Evolutionary conservation across 2,329 filamentous ascomycete genomes (phyloP), one percentile per base, ranked within the genome.

Genomic region (Venturia aucupariae): DNA sequence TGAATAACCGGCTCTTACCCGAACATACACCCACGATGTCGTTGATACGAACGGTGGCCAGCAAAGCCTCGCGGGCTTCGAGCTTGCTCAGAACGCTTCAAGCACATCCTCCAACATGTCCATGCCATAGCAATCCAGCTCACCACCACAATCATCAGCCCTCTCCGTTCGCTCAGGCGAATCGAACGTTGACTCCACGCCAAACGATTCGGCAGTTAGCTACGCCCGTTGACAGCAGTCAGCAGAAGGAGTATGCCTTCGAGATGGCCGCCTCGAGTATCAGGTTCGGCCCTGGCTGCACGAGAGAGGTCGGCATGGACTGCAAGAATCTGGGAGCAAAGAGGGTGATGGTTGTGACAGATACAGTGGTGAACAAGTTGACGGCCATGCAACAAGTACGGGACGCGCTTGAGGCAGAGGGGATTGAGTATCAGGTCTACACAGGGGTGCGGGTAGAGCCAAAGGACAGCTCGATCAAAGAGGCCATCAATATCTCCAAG

Each of bases 231-330:
- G 87, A 91, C 71, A 77, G 82, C 10, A 82, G 84, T 2, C 84
- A 86, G 68, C 84, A 92, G 72, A 96, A 95, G 75, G 94, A 99
- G 75, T 99, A 99, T 78, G 94, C 94, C 17, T 99, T 99, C 73
- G 94, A 99, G 76, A 96, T 99, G 93, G 94, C 94, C 0, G 92
- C 94, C 1, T 96, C 90, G 0, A 90, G 89, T 35, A 97, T 99
- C 72, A 86, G 94, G 15, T 99, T 97, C 71, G 94, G 94, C 0
- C 90, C 91, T 0, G 94, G 94, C 6, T 90, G 89, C 65, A 99
- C 94, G 30, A 90, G 91, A 75, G 94, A 99, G 76, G 92, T 99
- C 24, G 94, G 94, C 68, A 97, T 97, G 94, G 94, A 99, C 76
- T 87, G 97, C 69, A 88, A 86, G 77, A 97, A 99, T 74, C 83